These are phyloP conservation scores for Kodamaea laetipori DNA, from an alignment of 805 yeast species.

Conservation along the genomic window DNA sequence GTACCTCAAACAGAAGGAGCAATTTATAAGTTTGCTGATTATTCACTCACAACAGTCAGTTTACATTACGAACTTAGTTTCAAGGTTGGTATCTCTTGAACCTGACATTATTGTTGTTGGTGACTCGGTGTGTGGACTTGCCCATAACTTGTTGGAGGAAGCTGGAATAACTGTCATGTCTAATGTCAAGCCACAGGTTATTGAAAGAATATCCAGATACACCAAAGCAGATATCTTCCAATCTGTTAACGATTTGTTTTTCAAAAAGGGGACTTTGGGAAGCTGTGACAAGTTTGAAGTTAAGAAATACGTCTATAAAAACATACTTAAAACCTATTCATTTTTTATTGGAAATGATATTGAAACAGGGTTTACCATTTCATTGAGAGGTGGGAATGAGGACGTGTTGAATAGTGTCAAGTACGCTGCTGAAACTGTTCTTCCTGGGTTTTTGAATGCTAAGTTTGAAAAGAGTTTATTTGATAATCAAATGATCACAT, in stretches of 20 bases:
- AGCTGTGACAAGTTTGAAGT: slow-evolving; percentile 72
- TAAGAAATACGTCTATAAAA: slow-evolving; percentile 59
- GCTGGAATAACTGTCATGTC: slow-evolving; percentile 81
- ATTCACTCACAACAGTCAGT: slow-evolving; percentile 87
- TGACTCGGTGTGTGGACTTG: slow-evolving; percentile 79
- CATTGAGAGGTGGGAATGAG: slow-evolving; percentile 76
- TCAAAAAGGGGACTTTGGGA: slow-evolving; percentile 63
- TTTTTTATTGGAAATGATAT: slow-evolving; percentile 76
- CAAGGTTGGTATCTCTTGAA: slow-evolving; percentile 69
- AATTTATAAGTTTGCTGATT: slow-evolving; percentile 78
- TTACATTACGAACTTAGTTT: slow-evolving; percentile 77
- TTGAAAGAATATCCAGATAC: slow-evolving; percentile 73
- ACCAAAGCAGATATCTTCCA: slow-evolving; percentile 84
- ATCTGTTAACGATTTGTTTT: slow-evolving; percentile 81
- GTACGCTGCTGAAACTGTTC: slow-evolving; percentile 76
- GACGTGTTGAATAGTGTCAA: slow-evolving; percentile 67
- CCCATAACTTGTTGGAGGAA: slow-evolving; percentile 67
- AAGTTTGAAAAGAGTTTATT: slow-evolving; percentile 61
- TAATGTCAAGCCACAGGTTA: slow-evolving; percentile 77
- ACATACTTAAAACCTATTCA: slow-evolving; percentile 68
- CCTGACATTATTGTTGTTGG: slow-evolving; percentile 83
- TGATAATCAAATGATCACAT: slow-evolving; percentile 24
- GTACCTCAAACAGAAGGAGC: slow-evolving; percentile 74
- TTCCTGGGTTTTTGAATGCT: slow-evolving; percentile 75
- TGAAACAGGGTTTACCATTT: slow-evolving; percentile 79